Percentiles rank a stretch among this genome's conserved stretches.
phyloP scores from a whole-genome alignment of 257 asterid genomes.

The Plantago major region DNA sequence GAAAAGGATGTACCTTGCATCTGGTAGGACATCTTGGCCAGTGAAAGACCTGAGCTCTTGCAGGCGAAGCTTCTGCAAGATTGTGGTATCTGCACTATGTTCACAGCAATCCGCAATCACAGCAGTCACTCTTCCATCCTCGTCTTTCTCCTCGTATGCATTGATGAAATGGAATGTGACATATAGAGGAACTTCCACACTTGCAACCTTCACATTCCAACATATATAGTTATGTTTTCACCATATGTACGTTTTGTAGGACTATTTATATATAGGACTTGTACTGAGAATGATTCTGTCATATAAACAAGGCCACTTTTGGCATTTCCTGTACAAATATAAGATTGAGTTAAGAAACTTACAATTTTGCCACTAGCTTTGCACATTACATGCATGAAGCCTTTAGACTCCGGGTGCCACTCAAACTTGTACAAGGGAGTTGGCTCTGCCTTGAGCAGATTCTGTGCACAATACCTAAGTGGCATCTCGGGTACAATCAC shows the following conservation, averaged over 20 bases:
- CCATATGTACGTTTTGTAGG: no score
- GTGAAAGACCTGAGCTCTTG: constrained; percentile 58
- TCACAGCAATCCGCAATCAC: constrained; percentile 90
- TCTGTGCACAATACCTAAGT: constrained; percentile 79
- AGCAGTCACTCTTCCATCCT: constrained; percentile 71
- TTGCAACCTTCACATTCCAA: constrained; percentile 56
- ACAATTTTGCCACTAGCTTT: constrained; percentile 79
- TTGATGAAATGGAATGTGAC: constrained; percentile 92
- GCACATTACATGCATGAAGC: constrained; percentile 79
- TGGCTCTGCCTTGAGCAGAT: constrained; percentile 88
- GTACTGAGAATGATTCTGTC: no score
- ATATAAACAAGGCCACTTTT: no score
- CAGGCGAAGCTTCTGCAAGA: constrained; percentile 66
- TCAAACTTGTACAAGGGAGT: constrained; percentile 83
- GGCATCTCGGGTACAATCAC: constrained; percentile 97
- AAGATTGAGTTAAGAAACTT: constrained; percentile 16
- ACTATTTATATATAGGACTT: no score
- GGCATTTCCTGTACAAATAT: no score
- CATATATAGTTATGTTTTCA: no score
- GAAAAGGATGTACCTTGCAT: constrained; percentile 53
- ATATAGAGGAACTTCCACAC: constrained; percentile 85
- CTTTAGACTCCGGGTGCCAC: constrained; percentile 90
- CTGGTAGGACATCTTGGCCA: constrained; percentile 73
- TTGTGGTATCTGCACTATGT: constrained; percentile 75
- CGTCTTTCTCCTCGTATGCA: constrained; percentile 91